Base-by-base conservation (phyloP, 768 basidiomycete genomes). In the Hypsizygus marmoreus region DNA sequence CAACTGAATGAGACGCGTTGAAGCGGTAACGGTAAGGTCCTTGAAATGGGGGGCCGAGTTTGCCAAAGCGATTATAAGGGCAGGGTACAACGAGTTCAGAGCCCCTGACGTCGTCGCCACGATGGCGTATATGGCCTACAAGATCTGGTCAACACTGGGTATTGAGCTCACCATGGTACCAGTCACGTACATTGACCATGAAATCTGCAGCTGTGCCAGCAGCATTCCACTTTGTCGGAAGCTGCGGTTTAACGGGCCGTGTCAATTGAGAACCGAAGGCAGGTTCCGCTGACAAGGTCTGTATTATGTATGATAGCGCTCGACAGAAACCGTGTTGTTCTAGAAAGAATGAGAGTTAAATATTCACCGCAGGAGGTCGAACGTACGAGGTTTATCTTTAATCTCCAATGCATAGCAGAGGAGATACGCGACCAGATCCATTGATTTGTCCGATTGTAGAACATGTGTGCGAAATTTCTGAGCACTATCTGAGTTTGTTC, bases 271-370 rank as follows among this genome's bases (percentile, higher is more conserved):
- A 55, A 1, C 87, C 90, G 57, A 97, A 95, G 0, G 77, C 71
- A 23, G 79, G 74, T 55, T 97, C 92, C 0, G 93, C 86, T 2
- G 94, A 95, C 26, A 99, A 67, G 3, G 89, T 86, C 60, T 98
- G 97, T 4, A 98, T 72, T 50, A 97, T 86, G 65, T 95, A 97
- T 3, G 92, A 92, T 24, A 95, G 70, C 4, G 90, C 84, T 46
- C 95, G 81, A 58, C 94, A 89, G 8, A 97, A 70, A 0, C 94
- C 94, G 54, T 95, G 90, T 69, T 95, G 89, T 55, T 94, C 94
- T 93, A 16, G 25, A 40, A 20, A 20, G 25, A 19, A 11, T 31
- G 13, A 43, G 29, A 26, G 23, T 42, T 26, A 31, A 25, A 44
- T 10, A 54, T 12, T 17, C 2, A 31, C 14, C 12, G 35, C 22